Evolutionary conservation across 2,329 filamentous ascomycete species (phyloP), one percentile per base, ranked within the genome.

Genomic region (Aureobasidium sp.): DNA sequence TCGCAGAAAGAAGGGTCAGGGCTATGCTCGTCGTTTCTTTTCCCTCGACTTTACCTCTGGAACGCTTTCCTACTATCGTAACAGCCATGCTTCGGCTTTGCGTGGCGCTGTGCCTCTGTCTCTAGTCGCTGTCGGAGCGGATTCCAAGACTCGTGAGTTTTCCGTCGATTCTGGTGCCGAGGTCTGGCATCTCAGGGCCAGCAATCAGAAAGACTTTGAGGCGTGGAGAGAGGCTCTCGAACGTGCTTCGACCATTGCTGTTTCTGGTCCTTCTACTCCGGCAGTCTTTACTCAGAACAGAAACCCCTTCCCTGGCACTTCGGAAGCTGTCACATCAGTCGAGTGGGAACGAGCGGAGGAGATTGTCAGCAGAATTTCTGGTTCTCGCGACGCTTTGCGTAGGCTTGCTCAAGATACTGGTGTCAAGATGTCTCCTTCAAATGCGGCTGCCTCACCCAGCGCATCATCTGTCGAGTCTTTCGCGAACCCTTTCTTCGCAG

Each of bases 151-250:
- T 43, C 88, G 94, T 69, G 95, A 98, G 78, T 97, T 99, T 62
- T 97, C 92, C 48, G 96, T 99, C 66, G 96, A 99, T 77, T 98
- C 96, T 0, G 96, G 96, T 1, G 95, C 96, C 3, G 96, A 99
- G 78, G 90, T 99, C 31, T 99, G 96, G 96, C 96, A 98, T 80
- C 84, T 99, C 36, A 91, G 91, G 73, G 94, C 96, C 4, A 88
- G 87, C 58, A 97, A 93, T 71, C 88, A 89, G 58, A 92, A 91
- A 69, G 95, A 98, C 68, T 99, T 98, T 75, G 86, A 88, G 54
- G 91, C 92, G 23, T 99, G 96, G 96, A 94, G 91, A 55, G 86
- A 87, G 54, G 95, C 95, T 0, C 82, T 99, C 59, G 94, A 98
- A 78, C 91, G 88, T 69, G 95, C 95, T 6, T 93, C 93, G 67